Percentiles rank a stretch among this genome's conserved stretches.
Conservation (phyloP, 1,284 basidiomycete genomes). For the Irpex sp. region DNA sequence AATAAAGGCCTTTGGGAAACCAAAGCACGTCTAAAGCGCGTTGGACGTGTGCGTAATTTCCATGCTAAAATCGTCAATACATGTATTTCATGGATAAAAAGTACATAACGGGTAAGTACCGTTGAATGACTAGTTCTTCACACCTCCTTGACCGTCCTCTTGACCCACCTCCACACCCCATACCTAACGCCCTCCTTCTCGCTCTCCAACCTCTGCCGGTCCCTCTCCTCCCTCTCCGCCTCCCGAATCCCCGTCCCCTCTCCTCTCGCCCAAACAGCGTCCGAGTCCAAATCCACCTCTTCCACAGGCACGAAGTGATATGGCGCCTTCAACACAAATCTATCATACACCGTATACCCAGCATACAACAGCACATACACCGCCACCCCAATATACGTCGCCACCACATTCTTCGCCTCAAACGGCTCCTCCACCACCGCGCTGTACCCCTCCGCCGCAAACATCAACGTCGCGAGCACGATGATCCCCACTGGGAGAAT, state of each 20-base stretch:
- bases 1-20: too few species aligned
- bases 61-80: too few species aligned
- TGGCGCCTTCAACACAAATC: constrained; percentile 18
- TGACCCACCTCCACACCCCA: not conserved
- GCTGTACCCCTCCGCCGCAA: constrained; percentile 48
- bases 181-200: not conserved
- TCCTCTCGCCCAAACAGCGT: constrained; percentile 45
- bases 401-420: constrained; percentile 33
- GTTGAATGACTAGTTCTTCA: not conserved
- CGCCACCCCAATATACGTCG: constrained; percentile 37
- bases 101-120: too few species aligned
- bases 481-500: constrained; percentile 42
- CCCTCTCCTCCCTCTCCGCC: constrained; percentile 9
- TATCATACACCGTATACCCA: constrained; percentile 33
- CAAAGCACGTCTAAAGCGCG: too few species aligned
- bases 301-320: constrained; percentile 30
- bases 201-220: not conserved
- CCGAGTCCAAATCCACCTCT: constrained; percentile 42
- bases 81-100: too few species aligned
- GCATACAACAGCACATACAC: constrained; percentile 33
- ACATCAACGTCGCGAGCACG: constrained; percentile 42
- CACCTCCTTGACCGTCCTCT: not conserved
- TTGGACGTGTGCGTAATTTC: too few species aligned
- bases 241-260: constrained; percentile 32
- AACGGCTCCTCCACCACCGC: constrained; percentile 33